Conservation (phyloP, 75 land plant genomes). For the Pinus albicaulis region DNA sequence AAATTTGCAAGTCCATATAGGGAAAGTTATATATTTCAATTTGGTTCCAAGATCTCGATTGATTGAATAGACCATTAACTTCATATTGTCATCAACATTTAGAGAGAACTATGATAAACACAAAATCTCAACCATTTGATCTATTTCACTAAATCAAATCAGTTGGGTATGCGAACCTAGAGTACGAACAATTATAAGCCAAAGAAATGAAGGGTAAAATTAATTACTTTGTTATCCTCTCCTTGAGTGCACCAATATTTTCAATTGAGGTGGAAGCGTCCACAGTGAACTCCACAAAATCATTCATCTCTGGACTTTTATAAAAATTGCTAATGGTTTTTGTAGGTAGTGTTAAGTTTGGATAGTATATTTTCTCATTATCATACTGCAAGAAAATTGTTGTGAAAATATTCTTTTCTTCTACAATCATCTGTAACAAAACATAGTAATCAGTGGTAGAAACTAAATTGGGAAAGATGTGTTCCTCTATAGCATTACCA, state of each 20-base stretch:
- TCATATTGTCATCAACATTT: too few species aligned
- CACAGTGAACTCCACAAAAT: slow-evolving; percentile 50
- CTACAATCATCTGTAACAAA: slow-evolving; percentile 57
- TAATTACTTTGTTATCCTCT: slow-evolving; percentile 32
- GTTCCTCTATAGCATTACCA: background rate
- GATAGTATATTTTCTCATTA: slow-evolving; percentile 73
- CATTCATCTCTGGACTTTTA: slow-evolving; percentile 66
- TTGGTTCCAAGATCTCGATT: background rate
- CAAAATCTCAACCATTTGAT: too few species aligned
- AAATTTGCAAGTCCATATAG: background rate
- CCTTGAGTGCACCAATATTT: slow-evolving; percentile 45
- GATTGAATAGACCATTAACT: too few species aligned
- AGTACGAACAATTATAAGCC: background rate
- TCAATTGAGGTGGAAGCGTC: slow-evolving; percentile 48
- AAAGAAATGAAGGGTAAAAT: background rate
- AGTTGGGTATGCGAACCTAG: background rate
- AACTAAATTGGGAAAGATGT: background rate
- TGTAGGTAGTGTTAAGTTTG: slow-evolving; percentile 50
- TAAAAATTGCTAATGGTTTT: slow-evolving; percentile 68
- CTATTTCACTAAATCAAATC: background rate
- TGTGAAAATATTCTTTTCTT: slow-evolving; percentile 68
- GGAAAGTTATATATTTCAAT: background rate
- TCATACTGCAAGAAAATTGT: slow-evolving; percentile 57
- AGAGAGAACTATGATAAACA: too few species aligned
- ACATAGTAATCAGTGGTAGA: background rate